Evolutionary conservation across 345 rosid species (phyloP).

Genomic region (Camelina hispida): DNA sequence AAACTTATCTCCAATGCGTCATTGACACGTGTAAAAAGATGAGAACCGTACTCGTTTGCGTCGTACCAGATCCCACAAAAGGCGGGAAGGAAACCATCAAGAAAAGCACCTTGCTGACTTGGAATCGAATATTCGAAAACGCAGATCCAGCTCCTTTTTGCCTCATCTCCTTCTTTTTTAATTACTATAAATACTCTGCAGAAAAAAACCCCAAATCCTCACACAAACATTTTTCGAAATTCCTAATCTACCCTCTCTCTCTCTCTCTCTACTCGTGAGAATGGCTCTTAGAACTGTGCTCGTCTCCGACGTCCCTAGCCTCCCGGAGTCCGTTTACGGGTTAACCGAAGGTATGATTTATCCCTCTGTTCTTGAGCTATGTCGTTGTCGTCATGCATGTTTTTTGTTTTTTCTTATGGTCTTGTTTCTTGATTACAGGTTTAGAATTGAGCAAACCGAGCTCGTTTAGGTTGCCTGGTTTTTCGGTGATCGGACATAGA

Average conservation of each 20-base stretch:
- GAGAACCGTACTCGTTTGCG: conserved; percentile 27
- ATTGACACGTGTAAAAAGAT: conserved; percentile 20
- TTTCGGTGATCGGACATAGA: conserved; percentile 82
- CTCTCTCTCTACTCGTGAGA: conserved; percentile 1
- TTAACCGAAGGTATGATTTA: conserved; percentile 40
- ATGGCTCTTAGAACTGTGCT: conserved; percentile 90
- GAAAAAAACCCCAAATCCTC: conserved; percentile 8
- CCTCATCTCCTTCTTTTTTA: background rate
- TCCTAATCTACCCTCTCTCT: conserved; percentile 13
- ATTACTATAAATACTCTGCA: conserved; percentile 6
- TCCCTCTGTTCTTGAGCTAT: conserved; percentile 36
- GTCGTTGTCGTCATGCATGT: background rate
- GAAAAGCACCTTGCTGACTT: conserved; percentile 37
- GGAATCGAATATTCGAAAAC: conserved; percentile 46
- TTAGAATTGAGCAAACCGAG: conserved; percentile 48
- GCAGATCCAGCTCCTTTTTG: conserved; percentile 35
- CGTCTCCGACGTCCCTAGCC: conserved; percentile 78
- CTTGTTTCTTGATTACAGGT: background rate
- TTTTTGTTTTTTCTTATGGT: background rate
- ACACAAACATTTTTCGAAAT: background rate
- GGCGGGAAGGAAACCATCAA: conserved; percentile 40
- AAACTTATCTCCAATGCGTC: conserved; percentile 36
- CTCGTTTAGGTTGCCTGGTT: conserved; percentile 58
- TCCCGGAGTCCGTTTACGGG: conserved; percentile 55
- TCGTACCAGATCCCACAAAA: conserved; percentile 37